These are phyloP conservation scores for Neurospora terricola DNA, from an alignment of 495 filamentous ascomycete genomes.

Conservation along the genomic window DNA sequence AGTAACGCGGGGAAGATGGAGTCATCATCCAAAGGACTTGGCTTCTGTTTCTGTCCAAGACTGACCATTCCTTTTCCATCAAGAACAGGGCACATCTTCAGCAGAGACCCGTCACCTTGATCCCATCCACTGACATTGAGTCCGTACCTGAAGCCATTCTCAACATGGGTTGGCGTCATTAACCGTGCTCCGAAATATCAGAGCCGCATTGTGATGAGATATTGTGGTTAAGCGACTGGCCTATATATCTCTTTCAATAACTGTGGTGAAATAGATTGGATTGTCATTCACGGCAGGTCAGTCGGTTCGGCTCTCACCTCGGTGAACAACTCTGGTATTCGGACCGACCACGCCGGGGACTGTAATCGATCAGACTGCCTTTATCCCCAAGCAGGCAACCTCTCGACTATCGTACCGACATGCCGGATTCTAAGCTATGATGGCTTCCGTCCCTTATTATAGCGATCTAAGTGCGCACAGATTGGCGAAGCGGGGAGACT, in stretches of 20 bases:
- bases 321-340: not conserved
- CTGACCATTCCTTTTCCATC: not conserved
- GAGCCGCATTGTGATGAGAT: not conserved
- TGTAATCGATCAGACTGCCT: not conserved
- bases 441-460: not conserved
- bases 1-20: not conserved
- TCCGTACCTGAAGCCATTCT: not conserved
- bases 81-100: not conserved
- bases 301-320: not conserved
- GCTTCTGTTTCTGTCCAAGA: not conserved
- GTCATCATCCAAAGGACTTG: not conserved
- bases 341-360: not conserved
- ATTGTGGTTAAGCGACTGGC: not conserved
- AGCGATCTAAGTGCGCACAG: not conserved
- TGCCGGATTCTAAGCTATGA: not conserved
- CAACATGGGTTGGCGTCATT: not conserved
- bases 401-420: not conserved
- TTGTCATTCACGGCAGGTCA: not conserved
- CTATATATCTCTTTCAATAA: not conserved
- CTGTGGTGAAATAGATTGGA: not conserved
- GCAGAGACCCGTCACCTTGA: not conserved
- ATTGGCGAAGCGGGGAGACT: not conserved
- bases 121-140: not conserved
- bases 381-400: not conserved
- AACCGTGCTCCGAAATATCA: not conserved